phyloP scores from a whole-genome alignment of 345 rosid genomes.

The Acer saccharum region DNA sequence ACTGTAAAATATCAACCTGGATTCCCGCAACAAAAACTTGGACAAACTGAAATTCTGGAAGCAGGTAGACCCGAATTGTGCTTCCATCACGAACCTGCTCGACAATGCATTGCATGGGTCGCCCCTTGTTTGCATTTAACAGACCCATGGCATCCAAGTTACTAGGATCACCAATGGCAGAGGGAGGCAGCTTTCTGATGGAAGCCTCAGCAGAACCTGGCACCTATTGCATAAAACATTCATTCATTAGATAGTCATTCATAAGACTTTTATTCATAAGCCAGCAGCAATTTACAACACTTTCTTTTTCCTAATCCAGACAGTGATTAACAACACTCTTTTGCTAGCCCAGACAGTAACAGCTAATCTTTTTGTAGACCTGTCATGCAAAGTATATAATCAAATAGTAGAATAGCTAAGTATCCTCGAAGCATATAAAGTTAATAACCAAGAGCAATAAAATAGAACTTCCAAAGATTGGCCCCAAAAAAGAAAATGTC shows the following conservation, averaged over 20 bases:
- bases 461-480: not conserved
- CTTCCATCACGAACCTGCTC: conserved; percentile 99
- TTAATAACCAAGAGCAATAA: no score
- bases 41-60: conserved; percentile 94
- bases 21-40: conserved; percentile 97
- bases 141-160: conserved; percentile 85
- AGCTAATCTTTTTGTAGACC: not conserved
- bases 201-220: conserved; percentile 87
- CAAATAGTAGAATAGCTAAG: not conserved
- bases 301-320: not conserved
- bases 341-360: not conserved
- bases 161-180: conserved; percentile 87
- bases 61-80: conserved; percentile 84
- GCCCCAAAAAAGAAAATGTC: not conserved
- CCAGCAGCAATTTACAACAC: not conserved
- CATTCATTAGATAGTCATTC: not conserved
- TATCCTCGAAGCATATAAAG: no score
- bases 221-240: conserved; percentile 37
- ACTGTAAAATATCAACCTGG: conserved; percentile 52
- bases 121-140: conserved; percentile 78
- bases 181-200: conserved; percentile 84
- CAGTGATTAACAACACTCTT: no score
- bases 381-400: not conserved
- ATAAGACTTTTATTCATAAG: not conserved
- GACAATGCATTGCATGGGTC: conserved; percentile 83